Evolutionary conservation across 2,329 filamentous ascomycete species (phyloP).

Genomic region (Arachnopeziza araneosa): DNA sequence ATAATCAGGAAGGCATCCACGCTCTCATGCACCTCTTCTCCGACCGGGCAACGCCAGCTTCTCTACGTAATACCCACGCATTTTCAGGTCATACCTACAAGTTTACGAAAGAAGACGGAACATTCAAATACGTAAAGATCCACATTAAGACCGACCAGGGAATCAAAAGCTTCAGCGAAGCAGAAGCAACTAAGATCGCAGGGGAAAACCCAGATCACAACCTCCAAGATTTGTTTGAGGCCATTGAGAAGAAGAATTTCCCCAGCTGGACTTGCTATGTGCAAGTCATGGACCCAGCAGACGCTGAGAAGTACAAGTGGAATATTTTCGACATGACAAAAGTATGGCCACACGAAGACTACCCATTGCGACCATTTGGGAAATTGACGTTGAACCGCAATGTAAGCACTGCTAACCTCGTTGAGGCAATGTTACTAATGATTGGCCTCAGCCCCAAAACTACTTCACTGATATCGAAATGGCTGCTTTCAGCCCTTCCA

Average conservation of each 20-base stretch:
- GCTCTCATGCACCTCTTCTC: slow-evolving; percentile 47
- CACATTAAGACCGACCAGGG: slow-evolving; percentile 45
- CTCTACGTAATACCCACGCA: slow-evolving; percentile 40
- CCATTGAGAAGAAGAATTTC: slow-evolving; percentile 40
- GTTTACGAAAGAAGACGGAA: slow-evolving; percentile 40
- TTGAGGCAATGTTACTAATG: slow-evolving; percentile 5
- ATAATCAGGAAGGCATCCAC: slow-evolving; percentile 45
- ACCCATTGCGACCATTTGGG: slow-evolving; percentile 44
- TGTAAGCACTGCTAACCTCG: slow-evolving; percentile 20
- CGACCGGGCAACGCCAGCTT: slow-evolving; percentile 43
- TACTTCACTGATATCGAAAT: slow-evolving; percentile 68
- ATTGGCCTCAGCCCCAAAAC: slow-evolving; percentile 41
- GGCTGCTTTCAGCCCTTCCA: slow-evolving; percentile 59
- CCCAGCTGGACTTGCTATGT: slow-evolving; percentile 48
- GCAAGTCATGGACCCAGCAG: slow-evolving; percentile 47
- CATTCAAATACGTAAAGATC: slow-evolving; percentile 44
- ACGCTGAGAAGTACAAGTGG: slow-evolving; percentile 42
- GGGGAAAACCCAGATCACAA: slow-evolving; percentile 34
- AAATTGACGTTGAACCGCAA: slow-evolving; percentile 47
- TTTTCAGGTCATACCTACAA: slow-evolving; percentile 46
- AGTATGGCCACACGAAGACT: slow-evolving; percentile 46
- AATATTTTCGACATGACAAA: slow-evolving; percentile 54
- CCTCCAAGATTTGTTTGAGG: slow-evolving; percentile 36
- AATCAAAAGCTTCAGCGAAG: slow-evolving; percentile 37
- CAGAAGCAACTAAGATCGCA: slow-evolving; percentile 32